Evolutionary conservation across 768 basidiomycete species (phyloP).

Genomic region (Russula sp.): DNA sequence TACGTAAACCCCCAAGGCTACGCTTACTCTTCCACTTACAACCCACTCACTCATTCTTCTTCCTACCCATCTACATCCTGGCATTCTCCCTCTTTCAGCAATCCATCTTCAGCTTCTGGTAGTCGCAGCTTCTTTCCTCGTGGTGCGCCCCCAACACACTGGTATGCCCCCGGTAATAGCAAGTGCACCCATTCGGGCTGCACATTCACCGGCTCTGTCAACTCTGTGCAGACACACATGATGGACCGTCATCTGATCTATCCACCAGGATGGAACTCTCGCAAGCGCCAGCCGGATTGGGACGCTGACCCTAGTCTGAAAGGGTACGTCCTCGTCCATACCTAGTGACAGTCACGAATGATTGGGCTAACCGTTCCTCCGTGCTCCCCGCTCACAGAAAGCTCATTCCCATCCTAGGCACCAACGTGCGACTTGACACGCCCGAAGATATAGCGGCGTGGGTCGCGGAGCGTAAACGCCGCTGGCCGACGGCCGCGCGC

Average conservation of each 20-base stretch:
- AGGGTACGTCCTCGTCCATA: conserved; percentile 42
- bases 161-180: conserved; percentile 56
- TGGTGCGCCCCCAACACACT: conserved; percentile 24
- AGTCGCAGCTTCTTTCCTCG: neutral
- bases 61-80: neutral
- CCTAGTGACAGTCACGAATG: neutral
- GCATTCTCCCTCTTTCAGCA: neutral
- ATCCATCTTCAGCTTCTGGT: neutral
- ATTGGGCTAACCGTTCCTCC: neutral
- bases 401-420: conserved; percentile 69
- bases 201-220: conserved; percentile 57
- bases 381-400: conserved; percentile 39
- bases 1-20: conserved; percentile 29
- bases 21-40: conserved; percentile 30
- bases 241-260: conserved; percentile 88
- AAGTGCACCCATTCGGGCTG: conserved; percentile 62
- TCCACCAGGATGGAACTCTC: conserved; percentile 62
- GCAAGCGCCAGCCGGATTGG: conserved; percentile 54
- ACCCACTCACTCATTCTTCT: conserved; percentile 7
- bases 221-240: conserved; percentile 70
- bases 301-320: conserved; percentile 77
- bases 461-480: conserved; percentile 82
- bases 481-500: conserved; percentile 67
- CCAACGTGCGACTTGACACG: conserved; percentile 65
- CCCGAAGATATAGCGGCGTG: conserved; percentile 78